These are phyloP conservation scores for Trametes meyenii DNA, from an alignment of 768 basidiomycete species.

Conservation along the genomic window DNA sequence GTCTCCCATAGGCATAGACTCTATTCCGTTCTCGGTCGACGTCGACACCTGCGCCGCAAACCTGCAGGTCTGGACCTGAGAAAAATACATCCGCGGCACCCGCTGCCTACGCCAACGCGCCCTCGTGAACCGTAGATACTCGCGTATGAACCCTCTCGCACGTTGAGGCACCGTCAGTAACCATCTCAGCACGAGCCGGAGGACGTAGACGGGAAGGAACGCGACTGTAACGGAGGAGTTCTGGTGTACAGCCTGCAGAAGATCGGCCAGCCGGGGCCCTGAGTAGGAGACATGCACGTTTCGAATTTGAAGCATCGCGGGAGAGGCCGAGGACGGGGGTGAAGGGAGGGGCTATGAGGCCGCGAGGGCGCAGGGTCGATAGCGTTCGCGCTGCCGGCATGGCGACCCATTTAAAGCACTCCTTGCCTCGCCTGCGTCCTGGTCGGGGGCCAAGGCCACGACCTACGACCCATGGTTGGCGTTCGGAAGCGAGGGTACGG, in stretches of 20 bases:
- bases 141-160: not conserved
- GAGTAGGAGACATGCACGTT: conserved; percentile 9
- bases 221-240: not conserved
- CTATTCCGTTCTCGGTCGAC: conserved; percentile 4
- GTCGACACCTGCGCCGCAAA: conserved; percentile 19
- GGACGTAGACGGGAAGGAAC: not conserved
- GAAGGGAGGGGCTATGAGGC: not conserved
- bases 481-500: no score
- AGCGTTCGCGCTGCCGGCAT: no score
- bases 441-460: no score
- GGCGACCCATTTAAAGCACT: no score
- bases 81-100: conserved; percentile 22
- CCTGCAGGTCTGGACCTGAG: conserved; percentile 13
- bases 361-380: not conserved
- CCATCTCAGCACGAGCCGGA: conserved; percentile 6
- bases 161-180: not conserved
- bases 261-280: conserved; percentile 6
- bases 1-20: conserved; percentile 21
- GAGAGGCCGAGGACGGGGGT: not conserved
- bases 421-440: no score
- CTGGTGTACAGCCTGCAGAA: not conserved
- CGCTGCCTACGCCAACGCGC: not conserved
- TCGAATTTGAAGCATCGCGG: conserved; percentile 12
- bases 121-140: not conserved
- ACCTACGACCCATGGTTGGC: no score